phyloP scores from a whole-genome alignment of 306 rosid species.

The Acacia confusa region DNA sequence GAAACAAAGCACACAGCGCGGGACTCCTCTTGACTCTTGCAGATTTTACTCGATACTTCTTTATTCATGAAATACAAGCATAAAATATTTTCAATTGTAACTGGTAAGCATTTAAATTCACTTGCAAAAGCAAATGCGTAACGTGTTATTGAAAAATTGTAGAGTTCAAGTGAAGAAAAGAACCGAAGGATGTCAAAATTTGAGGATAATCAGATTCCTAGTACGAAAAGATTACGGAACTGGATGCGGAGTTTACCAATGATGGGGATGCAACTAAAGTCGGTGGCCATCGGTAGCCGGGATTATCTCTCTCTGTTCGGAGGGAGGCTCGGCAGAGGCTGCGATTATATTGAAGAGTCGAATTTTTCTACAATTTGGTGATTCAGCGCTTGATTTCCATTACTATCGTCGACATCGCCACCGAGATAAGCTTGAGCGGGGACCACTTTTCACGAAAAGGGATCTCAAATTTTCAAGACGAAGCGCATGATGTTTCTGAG shows the following conservation, averaged over 20 bases:
- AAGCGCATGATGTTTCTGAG: neutral
- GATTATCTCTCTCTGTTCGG: neutral
- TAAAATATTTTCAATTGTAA: neutral
- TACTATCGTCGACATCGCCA: neutral
- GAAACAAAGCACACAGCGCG: neutral
- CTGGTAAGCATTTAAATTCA: neutral
- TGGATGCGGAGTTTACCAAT: constrained; percentile 50
- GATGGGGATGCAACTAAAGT: constrained; percentile 73
- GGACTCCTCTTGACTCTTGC: neutral
- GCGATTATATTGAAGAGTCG: neutral
- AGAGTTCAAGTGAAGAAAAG: neutral
- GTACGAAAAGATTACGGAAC: neutral
- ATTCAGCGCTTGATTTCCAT: neutral
- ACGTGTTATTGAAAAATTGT: neutral
- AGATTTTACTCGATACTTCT: neutral
- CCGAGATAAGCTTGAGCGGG: neutral
- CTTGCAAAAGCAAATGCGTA: neutral
- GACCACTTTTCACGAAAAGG: neutral
- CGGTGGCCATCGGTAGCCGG: constrained; percentile 54
- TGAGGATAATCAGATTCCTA: neutral
- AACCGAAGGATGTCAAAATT: neutral
- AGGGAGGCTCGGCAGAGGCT: neutral
- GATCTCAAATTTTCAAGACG: neutral
- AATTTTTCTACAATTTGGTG: neutral
- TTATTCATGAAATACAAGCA: neutral